phyloP scores from a whole-genome alignment of 2,329 filamentous ascomycete genomes.

The Botryotinia calthae region DNA sequence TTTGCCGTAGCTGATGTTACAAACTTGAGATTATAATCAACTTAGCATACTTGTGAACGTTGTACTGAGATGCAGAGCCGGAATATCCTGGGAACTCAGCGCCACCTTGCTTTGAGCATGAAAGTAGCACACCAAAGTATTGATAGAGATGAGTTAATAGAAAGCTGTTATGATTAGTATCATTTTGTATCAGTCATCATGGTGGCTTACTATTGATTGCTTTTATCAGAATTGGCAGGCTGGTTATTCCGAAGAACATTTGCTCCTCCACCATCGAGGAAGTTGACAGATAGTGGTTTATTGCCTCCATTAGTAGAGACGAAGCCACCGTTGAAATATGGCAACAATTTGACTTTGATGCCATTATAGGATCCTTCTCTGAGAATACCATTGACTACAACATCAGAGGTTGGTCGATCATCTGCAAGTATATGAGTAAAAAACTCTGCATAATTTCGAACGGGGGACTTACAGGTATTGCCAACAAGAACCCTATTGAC shows the following conservation, averaged over 20 bases:
- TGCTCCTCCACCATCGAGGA: slow-evolving; percentile 59
- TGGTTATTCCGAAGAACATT: slow-evolving; percentile 45
- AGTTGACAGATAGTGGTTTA: slow-evolving; percentile 51
- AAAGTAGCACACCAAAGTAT: slow-evolving; percentile 58
- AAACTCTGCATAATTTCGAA: not conserved
- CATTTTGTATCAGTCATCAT: not conserved
- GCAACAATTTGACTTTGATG: slow-evolving; percentile 53
- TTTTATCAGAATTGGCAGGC: slow-evolving; percentile 54
- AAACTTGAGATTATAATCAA: not conserved
- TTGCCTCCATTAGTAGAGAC: slow-evolving; percentile 53
- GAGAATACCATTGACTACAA: slow-evolving; percentile 57
- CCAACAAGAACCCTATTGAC: slow-evolving; percentile 64
- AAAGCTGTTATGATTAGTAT: slow-evolving; percentile 34
- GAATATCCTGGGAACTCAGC: slow-evolving; percentile 50
- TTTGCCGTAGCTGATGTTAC: not conserved
- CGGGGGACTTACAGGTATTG: slow-evolving; percentile 51
- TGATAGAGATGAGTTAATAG: slow-evolving; percentile 61
- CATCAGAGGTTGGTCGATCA: slow-evolving; percentile 51
- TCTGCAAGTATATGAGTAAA: slow-evolving; percentile 39
- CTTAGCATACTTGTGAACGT: slow-evolving; percentile 48
- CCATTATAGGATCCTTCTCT: slow-evolving; percentile 50
- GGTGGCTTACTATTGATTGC: slow-evolving; percentile 53
- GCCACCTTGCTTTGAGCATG: slow-evolving; percentile 52
- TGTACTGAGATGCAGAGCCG: slow-evolving; percentile 48
- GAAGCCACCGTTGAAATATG: slow-evolving; percentile 57